Base-by-base conservation (phyloP, 345 rosid genomes). In the Lepidium sativum region DNA sequence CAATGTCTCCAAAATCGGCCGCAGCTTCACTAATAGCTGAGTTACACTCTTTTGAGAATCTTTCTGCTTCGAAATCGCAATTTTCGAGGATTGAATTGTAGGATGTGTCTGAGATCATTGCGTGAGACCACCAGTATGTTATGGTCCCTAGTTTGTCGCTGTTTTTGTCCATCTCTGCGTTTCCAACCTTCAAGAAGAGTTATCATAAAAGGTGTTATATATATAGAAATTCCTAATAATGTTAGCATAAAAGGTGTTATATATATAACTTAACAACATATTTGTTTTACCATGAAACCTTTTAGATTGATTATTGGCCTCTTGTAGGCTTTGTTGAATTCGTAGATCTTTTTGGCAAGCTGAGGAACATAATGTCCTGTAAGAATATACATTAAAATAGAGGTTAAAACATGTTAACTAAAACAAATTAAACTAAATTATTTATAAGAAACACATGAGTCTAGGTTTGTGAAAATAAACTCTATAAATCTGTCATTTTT, bases 331-430 rank as follows among this genome's bases (percentile, higher is more conserved):
- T 79, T 77, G 25, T 86, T 87, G 50, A 87, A 76, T 11, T 85
- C 86, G 53, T 67, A 54, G 32, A 89, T 81, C 72, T 70, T 80
- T 84, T 80, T 89, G 5, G 91, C 98, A 68, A 92, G 69, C 69
- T 92, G 98, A 12, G 98, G 98, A 77, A 87, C 86, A 71, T 89
- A 92, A 66, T 92, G 98, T 45, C 98, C 96, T 91, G 35, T 8
- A 6, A 51, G 40, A 37, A 13, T 38, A 40, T 8, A 38, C 37
- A 20, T n/a, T n/a, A 9, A 12, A 6, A 54, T 3, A 12, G 16
- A 9, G 27, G 43, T 54, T 54, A 35, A 10, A 54, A 16, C 0
- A 2, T 5, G 18, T 14, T 29, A 51, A 15, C 3, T 9, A 47
- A 47, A 47, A 5, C 4, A 11, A 0, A 9, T 8, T n/a, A 52